phyloP scores from a whole-genome alignment of 768 basidiomycete species.

The Boletus speciosus region DNA sequence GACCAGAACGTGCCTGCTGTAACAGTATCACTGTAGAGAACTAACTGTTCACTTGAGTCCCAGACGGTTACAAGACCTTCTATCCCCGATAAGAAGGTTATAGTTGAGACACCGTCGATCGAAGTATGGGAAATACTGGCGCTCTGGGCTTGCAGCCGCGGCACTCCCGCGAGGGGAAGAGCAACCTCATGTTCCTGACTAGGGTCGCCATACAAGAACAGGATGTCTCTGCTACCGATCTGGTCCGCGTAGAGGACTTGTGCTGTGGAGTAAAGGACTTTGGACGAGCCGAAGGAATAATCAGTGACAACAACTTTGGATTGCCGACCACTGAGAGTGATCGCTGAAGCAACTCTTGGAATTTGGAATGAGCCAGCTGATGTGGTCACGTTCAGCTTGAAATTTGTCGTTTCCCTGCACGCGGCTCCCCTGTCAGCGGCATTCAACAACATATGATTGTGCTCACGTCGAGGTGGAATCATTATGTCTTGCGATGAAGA shows the following conservation, averaged over 20 bases:
- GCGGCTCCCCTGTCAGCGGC: background rate
- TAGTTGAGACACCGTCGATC: conserved; percentile 35
- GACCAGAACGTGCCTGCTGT: conserved; percentile 76
- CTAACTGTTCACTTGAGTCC: conserved; percentile 63
- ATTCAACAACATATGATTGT: background rate
- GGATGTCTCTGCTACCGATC: conserved; percentile 59
- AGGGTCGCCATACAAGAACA: conserved; percentile 59
- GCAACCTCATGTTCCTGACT: conserved; percentile 54
- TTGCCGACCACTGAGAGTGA: conserved; percentile 66
- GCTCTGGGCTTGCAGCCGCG: conserved; percentile 33
- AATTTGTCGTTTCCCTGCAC: conserved; percentile 36
- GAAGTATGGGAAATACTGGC: conserved; percentile 24
- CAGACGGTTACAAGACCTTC: conserved; percentile 58
- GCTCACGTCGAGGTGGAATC: conserved; percentile 66
- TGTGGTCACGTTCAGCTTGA: conserved; percentile 60
- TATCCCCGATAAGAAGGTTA: conserved; percentile 56
- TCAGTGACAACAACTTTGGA: conserved; percentile 72
- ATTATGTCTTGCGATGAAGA: conserved; percentile 67
- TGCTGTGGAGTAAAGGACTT: conserved; percentile 67
- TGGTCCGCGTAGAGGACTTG: conserved; percentile 63
- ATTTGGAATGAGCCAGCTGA: conserved; percentile 50
- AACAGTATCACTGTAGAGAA: conserved; percentile 63
- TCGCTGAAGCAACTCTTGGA: conserved; percentile 49
- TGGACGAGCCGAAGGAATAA: conserved; percentile 66
- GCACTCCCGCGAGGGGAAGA: conserved; percentile 46